Conservation (phyloP, 1,284 basidiomycete genomes). For the Tylopilus orsonianus region DNA sequence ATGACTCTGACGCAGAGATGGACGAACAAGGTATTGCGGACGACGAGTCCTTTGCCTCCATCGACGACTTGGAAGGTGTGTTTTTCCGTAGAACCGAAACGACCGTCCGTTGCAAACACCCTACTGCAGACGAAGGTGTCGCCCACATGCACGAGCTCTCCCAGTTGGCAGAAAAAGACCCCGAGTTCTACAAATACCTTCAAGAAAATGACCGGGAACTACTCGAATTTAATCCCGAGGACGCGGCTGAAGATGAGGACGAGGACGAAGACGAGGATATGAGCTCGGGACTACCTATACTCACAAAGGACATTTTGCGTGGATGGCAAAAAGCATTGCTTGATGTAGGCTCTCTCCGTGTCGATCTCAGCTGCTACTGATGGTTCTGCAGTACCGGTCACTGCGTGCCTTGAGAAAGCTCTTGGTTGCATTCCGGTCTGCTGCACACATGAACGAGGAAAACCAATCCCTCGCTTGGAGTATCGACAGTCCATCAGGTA, state of each 20-base stretch:
- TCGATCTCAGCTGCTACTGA: neutral
- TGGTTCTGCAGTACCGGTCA: constrained; percentile 70
- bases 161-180: constrained; percentile 91
- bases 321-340: constrained; percentile 92
- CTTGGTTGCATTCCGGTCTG: constrained; percentile 86
- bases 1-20: constrained; percentile 41
- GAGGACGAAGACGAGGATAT: constrained; percentile 42
- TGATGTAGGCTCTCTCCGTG: constrained; percentile 53
- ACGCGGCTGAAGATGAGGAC: constrained; percentile 42
- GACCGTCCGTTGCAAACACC: constrained; percentile 7
- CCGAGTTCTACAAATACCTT: constrained; percentile 97
- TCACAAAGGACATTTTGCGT: constrained; percentile 77
- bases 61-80: constrained; percentile 75
- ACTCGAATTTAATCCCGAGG: constrained; percentile 68
- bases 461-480: constrained; percentile 74
- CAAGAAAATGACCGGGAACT: constrained; percentile 94
- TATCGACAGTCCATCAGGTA: constrained; percentile 74
- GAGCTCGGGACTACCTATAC: constrained; percentile 50
- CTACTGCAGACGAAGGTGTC: constrained; percentile 59
- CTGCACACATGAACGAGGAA: constrained; percentile 89
- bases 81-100: neutral
- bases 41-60: constrained; percentile 69
- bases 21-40: constrained; percentile 57
- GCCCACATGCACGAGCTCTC: constrained; percentile 82
- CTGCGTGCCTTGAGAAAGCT: constrained; percentile 84